Base-by-base conservation (phyloP, 441 rosid species). In the Populus hybrid region DNA sequence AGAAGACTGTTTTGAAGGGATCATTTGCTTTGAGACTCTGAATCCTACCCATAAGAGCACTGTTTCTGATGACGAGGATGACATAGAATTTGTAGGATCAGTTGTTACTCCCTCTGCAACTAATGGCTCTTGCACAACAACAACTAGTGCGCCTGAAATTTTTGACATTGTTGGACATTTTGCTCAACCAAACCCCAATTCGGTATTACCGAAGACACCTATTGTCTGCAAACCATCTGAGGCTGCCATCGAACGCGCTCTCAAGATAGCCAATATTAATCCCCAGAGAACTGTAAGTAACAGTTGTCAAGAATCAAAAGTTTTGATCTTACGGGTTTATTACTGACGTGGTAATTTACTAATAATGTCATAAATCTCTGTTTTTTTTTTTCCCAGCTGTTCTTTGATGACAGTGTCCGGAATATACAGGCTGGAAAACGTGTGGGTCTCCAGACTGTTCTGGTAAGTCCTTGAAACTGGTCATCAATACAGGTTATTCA, bases 401-500 rank as follows among this genome's bases (percentile, higher is more conserved):
- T 96, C 89, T 94, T 96, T 26, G 98, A 94, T 35, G 99, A 94
- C 82, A 93, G 98, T 75, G 88, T 92, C 82, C 93, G 99, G 3
- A 96, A 96, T 84, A 87, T 96, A 75, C 92, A 91, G 83, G 91
- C 96, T 28, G 98, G 96, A 75, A 94, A 94, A 74, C 92, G 88
- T 61, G 88, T 91, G 67, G 98, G 96, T 5, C 95, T 96, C 40
- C 78, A 94, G 86, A 96, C 99, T 0, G 98, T 96, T 57, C 86
- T 90, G 94, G 99, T 90, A 83, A 81, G 94, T 76, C 73, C 18
- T 11, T 10, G 69, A 11, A 23, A 66, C 69, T n/a, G 14, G 3
- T 32, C 32, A 28, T 40, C 50, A 40, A 14, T 46, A 46, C 57
- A 46, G 20, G 57, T 14, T 46, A 14, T 46, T 46, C 57, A 46